Percentiles rank a stretch among this genome's conserved stretches.
Conservation (phyloP, 768 basidiomycete species). For the Pisolithus albus region DNA sequence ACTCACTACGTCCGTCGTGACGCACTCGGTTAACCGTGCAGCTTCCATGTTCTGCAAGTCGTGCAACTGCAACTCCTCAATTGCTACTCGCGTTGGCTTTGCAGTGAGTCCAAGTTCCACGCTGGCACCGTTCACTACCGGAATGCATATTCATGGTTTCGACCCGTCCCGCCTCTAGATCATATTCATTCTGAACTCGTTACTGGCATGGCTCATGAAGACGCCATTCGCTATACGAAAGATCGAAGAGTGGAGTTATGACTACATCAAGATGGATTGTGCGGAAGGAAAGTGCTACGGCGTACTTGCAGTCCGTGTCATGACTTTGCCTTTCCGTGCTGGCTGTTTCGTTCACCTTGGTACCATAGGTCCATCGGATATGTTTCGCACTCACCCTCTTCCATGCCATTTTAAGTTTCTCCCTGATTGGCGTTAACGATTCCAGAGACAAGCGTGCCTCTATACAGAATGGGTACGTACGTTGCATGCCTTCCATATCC, state of each 20-base stretch:
- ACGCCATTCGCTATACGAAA: slow-evolving; percentile 79
- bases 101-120: slow-evolving; percentile 47
- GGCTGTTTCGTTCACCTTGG: slow-evolving; percentile 3
- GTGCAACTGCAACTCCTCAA: slow-evolving; percentile 98
- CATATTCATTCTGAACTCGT: slow-evolving; percentile 92
- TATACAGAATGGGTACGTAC: slow-evolving; percentile 93
- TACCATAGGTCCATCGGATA: slow-evolving; percentile 77
- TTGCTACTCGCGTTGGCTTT: slow-evolving; percentile 94
- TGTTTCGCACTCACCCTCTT: slow-evolving; percentile 92
- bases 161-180: slow-evolving; percentile 43
- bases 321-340: background rate
- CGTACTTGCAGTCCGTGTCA: slow-evolving; percentile 72
- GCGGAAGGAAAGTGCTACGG: slow-evolving; percentile 91
- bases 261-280: slow-evolving; percentile 98
- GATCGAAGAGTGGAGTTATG: slow-evolving; percentile 89
- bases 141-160: background rate
- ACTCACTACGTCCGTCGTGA: slow-evolving; percentile 4
- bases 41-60: slow-evolving; percentile 97
- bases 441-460: slow-evolving; percentile 91
- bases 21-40: slow-evolving; percentile 18
- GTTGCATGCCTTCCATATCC: slow-evolving; percentile 11
- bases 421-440: slow-evolving; percentile 81
- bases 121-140: no score
- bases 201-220: slow-evolving; percentile 96
- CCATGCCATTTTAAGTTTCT: slow-evolving; percentile 72